These are phyloP conservation scores for Colletotrichum musae DNA, from an alignment of 2,329 filamentous ascomycete genomes.

Conservation along the genomic window DNA sequence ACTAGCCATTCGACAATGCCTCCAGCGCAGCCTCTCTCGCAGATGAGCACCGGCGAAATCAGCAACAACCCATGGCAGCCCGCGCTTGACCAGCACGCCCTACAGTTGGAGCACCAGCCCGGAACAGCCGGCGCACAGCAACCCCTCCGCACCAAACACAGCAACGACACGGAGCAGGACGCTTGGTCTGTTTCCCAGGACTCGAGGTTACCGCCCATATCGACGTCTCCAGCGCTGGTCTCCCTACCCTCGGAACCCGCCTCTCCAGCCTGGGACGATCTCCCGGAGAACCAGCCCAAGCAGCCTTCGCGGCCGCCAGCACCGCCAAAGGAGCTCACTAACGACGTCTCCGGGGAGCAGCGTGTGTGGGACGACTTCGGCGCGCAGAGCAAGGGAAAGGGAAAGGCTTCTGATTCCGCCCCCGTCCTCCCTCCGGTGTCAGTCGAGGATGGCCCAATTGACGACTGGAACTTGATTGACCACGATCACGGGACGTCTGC, in stretches of 20 bases:
- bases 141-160: slow-evolving; percentile 21
- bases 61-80: slow-evolving; percentile 63
- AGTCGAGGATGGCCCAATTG: slow-evolving; percentile 46
- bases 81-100: slow-evolving; percentile 43
- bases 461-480: slow-evolving; percentile 65
- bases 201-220: slow-evolving; percentile 28
- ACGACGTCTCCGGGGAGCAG: slow-evolving; percentile 57
- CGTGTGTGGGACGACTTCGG: slow-evolving; percentile 67
- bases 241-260: slow-evolving; percentile 55
- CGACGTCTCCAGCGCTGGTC: slow-evolving; percentile 44
- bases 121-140: slow-evolving; percentile 13
- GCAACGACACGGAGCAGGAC: slow-evolving; percentile 43
- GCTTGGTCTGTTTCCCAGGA: slow-evolving; percentile 50
- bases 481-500: slow-evolving; percentile 12
- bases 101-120: slow-evolving; percentile 15
- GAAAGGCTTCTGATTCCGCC: slow-evolving; percentile 47
- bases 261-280: slow-evolving; percentile 56
- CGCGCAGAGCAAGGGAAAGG: slow-evolving; percentile 59
- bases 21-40: slow-evolving; percentile 56
- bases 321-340: slow-evolving; percentile 45
- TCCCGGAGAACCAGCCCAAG: slow-evolving; percentile 45
- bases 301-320: slow-evolving; percentile 43
- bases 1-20: slow-evolving; percentile 36
- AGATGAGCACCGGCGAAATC: slow-evolving; percentile 58
- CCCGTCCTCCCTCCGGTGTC: slow-evolving; percentile 42